These are phyloP conservation scores for Trichosporon inkin DNA, from an alignment of 1,284 basidiomycete genomes.

Conservation along the genomic window DNA sequence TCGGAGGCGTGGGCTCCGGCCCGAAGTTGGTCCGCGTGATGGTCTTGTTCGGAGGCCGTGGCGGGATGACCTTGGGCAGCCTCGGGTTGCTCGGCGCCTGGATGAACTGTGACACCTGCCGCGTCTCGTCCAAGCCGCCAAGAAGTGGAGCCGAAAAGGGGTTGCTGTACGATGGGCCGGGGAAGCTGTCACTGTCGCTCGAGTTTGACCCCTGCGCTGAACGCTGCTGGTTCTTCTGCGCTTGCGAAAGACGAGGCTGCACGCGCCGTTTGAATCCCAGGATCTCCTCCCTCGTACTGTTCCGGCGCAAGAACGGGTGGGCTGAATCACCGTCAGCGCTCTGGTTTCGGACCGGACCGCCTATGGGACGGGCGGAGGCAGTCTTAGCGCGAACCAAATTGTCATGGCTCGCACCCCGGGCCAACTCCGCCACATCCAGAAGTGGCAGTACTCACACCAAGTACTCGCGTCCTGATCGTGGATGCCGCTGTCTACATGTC, in stretches of 20 bases:
- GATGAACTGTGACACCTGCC: background rate
- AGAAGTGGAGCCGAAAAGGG: constrained; percentile 27
- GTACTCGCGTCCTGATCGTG: constrained; percentile 88
- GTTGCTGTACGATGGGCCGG: constrained; percentile 24
- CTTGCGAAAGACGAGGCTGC: constrained; percentile 76
- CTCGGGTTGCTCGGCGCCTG: background rate
- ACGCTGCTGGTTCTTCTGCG: constrained; percentile 57
- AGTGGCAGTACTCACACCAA: constrained; percentile 65
- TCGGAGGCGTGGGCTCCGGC: background rate
- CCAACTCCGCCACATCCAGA: background rate
- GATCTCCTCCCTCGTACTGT: constrained; percentile 77
- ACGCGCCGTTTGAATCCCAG: constrained; percentile 88
- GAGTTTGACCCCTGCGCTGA: constrained; percentile 18
- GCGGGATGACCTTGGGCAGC: background rate
- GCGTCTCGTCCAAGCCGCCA: constrained; percentile 22
- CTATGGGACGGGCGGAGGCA: background rate
- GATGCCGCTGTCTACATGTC: constrained; percentile 84
- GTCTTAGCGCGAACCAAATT: background rate
- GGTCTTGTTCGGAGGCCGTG: background rate
- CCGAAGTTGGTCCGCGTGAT: constrained; percentile 2
- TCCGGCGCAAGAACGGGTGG: constrained; percentile 78
- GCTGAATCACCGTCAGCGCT: constrained; percentile 53
- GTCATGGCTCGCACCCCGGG: background rate
- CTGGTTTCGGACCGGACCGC: background rate
- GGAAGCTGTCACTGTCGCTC: constrained; percentile 28